Conservation (phyloP, 495 filamentous ascomycete genomes). For the Xylaria flabelliformis region DNA sequence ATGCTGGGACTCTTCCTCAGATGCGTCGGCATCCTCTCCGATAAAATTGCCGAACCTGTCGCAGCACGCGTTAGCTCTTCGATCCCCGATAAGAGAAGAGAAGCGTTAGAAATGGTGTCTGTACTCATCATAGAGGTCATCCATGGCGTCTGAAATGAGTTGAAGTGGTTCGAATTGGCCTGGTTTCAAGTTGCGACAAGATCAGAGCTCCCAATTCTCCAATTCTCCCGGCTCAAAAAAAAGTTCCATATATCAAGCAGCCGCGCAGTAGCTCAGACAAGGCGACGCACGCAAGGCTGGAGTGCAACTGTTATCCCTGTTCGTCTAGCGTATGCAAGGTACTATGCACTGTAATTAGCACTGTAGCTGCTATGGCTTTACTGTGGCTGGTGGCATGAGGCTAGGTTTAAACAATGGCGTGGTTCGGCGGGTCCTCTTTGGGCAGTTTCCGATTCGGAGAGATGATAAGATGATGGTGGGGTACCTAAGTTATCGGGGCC, state of each 20-base stretch:
- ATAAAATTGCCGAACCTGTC: slow-evolving; percentile 97
- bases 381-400: slow-evolving; percentile 31
- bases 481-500: neutral
- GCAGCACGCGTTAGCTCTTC: slow-evolving; percentile 31
- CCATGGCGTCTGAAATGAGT: slow-evolving; percentile 57
- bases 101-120: slow-evolving; percentile 26
- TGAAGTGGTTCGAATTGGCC: slow-evolving; percentile 24
- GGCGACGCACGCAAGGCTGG: slow-evolving; percentile 19
- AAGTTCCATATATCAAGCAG: slow-evolving; percentile 8
- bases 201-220: slow-evolving; percentile 28
- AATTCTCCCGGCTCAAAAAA: slow-evolving; percentile 33
- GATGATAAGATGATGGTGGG: slow-evolving; percentile 18
- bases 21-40: slow-evolving; percentile 83
- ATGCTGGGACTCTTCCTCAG: slow-evolving; percentile 82
- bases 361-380: neutral
- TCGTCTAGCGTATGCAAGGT: neutral
- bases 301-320: neutral
- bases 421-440: slow-evolving; percentile 29
- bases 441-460: slow-evolving; percentile 30
- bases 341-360: neutral
- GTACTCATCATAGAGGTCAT: slow-evolving; percentile 86
- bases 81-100: neutral
- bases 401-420: slow-evolving; percentile 22
- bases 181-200: slow-evolving; percentile 24
- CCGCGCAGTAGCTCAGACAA: slow-evolving; percentile 13